phyloP scores from a whole-genome alignment of 1,284 basidiomycete genomes.

The Apiotrichum mycotoxinovorans region DNA sequence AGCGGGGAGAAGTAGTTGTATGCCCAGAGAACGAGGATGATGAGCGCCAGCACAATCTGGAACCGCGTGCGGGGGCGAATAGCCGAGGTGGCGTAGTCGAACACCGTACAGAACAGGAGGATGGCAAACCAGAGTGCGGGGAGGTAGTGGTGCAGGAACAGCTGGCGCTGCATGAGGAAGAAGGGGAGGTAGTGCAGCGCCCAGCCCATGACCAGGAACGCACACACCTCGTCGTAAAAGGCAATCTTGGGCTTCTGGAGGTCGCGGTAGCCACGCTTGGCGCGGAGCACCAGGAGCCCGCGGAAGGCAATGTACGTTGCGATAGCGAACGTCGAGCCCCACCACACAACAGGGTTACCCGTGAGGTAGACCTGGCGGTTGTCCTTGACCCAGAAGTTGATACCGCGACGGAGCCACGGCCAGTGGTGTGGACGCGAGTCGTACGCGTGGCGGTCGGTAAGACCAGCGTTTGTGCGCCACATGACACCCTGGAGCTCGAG shows the following conservation, averaged over 20 bases:
- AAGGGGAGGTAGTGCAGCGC: slow-evolving; percentile 93
- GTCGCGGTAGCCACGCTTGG: slow-evolving; percentile 85
- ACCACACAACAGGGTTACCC: slow-evolving; percentile 94
- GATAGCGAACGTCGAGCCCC: slow-evolving; percentile 70
- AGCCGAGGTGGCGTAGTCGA: slow-evolving; percentile 78
- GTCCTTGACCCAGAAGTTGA: slow-evolving; percentile 98
- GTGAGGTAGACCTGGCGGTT: slow-evolving; percentile 91
- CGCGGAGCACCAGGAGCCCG: slow-evolving; percentile 76
- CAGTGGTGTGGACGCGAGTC: slow-evolving; percentile 88
- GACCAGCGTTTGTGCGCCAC: slow-evolving; percentile 96
- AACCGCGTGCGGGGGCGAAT: slow-evolving; percentile 72
- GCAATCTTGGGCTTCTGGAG: slow-evolving; percentile 82
- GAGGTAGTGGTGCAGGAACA: slow-evolving; percentile 96
- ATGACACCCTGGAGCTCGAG: slow-evolving; percentile 88
- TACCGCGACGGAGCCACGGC: slow-evolving; percentile 86
- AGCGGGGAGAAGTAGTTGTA: slow-evolving; percentile 79
- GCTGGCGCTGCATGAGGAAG: slow-evolving; percentile 91
- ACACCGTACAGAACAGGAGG: slow-evolving; percentile 70
- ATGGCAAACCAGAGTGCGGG: slow-evolving; percentile 93
- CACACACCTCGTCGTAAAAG: slow-evolving; percentile 86
- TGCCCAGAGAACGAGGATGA: slow-evolving; percentile 70
- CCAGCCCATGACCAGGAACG: slow-evolving; percentile 92
- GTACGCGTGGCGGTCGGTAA: slow-evolving; percentile 91
- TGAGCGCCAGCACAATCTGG: slow-evolving; percentile 70
- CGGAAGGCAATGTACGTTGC: slow-evolving; percentile 65